Percentiles rank a stretch among this genome's conserved stretches.
These are phyloP conservation scores for Penium margaritaceum DNA, from an alignment of 139 green algal species.

Conservation along the genomic window DNA sequence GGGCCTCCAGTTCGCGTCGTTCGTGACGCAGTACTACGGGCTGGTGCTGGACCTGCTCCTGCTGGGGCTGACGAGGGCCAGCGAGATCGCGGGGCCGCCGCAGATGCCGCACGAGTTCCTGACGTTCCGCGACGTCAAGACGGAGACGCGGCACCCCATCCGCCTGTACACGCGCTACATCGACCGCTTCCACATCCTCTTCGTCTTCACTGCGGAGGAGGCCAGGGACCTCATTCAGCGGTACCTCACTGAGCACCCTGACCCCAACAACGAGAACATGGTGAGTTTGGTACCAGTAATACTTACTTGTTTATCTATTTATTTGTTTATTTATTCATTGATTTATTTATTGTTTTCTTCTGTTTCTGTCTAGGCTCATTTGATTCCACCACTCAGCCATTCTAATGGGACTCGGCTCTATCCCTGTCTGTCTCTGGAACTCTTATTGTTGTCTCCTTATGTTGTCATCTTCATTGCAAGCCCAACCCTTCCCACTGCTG, in stretches of 20 bases:
- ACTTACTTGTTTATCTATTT: too few species aligned
- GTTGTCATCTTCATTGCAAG: too few species aligned
- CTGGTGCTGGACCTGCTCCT: slow-evolving; percentile 93
- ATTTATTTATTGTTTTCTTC: too few species aligned
- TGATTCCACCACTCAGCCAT: too few species aligned
- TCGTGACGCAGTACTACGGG: slow-evolving; percentile 92
- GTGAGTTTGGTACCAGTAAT: too few species aligned
- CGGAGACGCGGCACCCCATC: slow-evolving; percentile 90
- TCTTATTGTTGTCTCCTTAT: too few species aligned
- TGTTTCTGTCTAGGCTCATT: too few species aligned
- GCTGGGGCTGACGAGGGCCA: slow-evolving; percentile 89
- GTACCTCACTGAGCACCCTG: slow-evolving; percentile 97
- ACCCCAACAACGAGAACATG: slow-evolving; percentile 99
- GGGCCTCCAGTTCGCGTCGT: slow-evolving; percentile 93
- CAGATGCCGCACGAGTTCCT: slow-evolving; percentile 94
- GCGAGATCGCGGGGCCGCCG: slow-evolving; percentile 85
- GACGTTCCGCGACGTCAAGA: slow-evolving; percentile 75
- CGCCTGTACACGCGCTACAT: slow-evolving; percentile 92
- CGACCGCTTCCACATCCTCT: slow-evolving; percentile 74
- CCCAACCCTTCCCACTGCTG: too few species aligned
- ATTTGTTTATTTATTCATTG: too few species aligned
- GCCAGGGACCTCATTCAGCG: slow-evolving; percentile 55
- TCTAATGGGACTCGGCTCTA: too few species aligned
- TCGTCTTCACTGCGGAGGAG: slow-evolving; percentile 90
- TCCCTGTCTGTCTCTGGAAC: too few species aligned